These are phyloP conservation scores for Persicaria tinctoria DNA, from an alignment of 148 eudicot genomes.

Conservation along the genomic window DNA sequence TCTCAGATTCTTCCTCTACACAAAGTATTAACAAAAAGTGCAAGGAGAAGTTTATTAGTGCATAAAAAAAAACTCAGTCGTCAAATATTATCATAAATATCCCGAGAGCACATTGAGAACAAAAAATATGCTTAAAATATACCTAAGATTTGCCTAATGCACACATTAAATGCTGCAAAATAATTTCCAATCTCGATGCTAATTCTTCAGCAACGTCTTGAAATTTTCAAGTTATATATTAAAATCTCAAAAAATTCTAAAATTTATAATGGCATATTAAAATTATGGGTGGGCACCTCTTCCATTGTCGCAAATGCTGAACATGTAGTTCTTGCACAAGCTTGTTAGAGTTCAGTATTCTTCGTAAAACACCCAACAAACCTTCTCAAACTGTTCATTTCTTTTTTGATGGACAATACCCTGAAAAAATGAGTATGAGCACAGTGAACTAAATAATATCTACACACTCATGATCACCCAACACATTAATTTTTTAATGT, in stretches of 20 bases:
- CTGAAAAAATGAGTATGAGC: slow-evolving; percentile 25
- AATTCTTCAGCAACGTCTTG: slow-evolving; percentile 94
- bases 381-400: no score
- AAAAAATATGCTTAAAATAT: not conserved
- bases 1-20: slow-evolving; percentile 85
- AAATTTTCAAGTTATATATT: slow-evolving; percentile 9
- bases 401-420: slow-evolving; percentile 50
- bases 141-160: slow-evolving; percentile 98
- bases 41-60: not conserved
- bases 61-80: no score
- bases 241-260: slow-evolving; percentile 4
- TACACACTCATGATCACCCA: not conserved
- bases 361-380: no score
- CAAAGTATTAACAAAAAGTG: slow-evolving; percentile 12
- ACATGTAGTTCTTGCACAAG: no score
- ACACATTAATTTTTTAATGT: no score
- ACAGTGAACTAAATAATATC: not conserved
- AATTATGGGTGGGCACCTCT: not conserved
- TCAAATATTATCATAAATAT: slow-evolving; percentile 3
- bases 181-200: slow-evolving; percentile 66
- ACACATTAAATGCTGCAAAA: slow-evolving; percentile 84
- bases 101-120: not conserved
- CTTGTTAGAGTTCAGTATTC: no score
- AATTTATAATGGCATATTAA: not conserved
- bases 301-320: no score